These are phyloP conservation scores for Scutellaria minor DNA, from an alignment of 257 asterid species.

Conservation along the genomic window DNA sequence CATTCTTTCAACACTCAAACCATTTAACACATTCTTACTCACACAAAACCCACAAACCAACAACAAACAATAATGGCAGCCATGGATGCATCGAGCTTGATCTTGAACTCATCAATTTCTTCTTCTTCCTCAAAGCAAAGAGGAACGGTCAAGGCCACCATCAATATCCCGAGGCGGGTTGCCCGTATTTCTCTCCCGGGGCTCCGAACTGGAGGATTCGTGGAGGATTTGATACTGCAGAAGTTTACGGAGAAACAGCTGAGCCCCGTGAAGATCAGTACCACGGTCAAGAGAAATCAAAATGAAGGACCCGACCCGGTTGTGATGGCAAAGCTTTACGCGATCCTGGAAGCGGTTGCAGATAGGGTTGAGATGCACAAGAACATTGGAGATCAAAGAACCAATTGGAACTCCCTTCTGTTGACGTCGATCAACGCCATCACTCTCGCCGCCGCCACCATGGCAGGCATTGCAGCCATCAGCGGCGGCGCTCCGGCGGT, in stretches of 20 bases:
- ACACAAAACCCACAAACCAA: neutral
- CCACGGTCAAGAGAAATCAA: neutral
- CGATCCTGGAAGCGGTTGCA: slow-evolving; percentile 57
- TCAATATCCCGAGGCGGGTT: slow-evolving; percentile 38
- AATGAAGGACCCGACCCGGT: slow-evolving; percentile 30
- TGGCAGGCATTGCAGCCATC: slow-evolving; percentile 40
- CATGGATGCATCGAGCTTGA: slow-evolving; percentile 26
- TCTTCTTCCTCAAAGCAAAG: slow-evolving; percentile 14
- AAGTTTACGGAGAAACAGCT: slow-evolving; percentile 1
- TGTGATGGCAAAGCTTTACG: slow-evolving; percentile 56
- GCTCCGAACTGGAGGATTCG: slow-evolving; percentile 19
- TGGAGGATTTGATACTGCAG: neutral
- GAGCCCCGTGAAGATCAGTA: slow-evolving; percentile 23
- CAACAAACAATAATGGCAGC: slow-evolving; percentile 27
- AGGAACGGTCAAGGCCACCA: slow-evolving; percentile 21
- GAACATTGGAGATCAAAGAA: slow-evolving; percentile 61
- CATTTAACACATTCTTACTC: neutral
- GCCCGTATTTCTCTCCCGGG: slow-evolving; percentile 32
- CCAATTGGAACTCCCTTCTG: slow-evolving; percentile 62
- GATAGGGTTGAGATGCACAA: slow-evolving; percentile 75
- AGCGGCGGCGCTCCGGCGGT: slow-evolving; percentile 34
- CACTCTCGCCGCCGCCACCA: slow-evolving; percentile 55
- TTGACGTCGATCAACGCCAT: slow-evolving; percentile 56
- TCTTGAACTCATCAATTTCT: slow-evolving; percentile 3
- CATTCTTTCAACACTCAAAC: neutral